These are phyloP conservation scores for Lactarius deliciosus DNA, from an alignment of 768 basidiomycete genomes.

Conservation along the genomic window DNA sequence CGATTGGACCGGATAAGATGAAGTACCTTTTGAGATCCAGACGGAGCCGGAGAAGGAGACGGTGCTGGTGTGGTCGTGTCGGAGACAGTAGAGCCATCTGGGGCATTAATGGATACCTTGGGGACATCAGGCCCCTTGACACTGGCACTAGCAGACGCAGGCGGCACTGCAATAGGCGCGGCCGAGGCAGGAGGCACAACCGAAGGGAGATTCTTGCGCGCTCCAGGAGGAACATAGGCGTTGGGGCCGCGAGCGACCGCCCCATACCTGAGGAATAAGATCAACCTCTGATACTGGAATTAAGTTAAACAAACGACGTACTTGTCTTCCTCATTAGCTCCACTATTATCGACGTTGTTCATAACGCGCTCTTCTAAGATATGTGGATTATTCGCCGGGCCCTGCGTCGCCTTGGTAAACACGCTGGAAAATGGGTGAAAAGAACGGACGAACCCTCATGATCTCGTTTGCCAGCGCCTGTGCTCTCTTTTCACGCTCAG, in stretches of 20 bases:
- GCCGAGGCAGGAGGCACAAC: constrained; percentile 23
- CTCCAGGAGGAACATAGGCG: constrained; percentile 94
- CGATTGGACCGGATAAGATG: background rate
- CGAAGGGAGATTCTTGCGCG: constrained; percentile 50
- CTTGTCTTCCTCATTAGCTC: constrained; percentile 95
- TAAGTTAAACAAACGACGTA: constrained; percentile 39
- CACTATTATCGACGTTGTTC: constrained; percentile 55
- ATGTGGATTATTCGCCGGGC: constrained; percentile 71
- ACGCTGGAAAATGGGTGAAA: constrained; percentile 4
- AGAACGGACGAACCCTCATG: constrained; percentile 57
- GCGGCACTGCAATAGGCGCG: constrained; percentile 29
- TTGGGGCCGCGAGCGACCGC: constrained; percentile 86
- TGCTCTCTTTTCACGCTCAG: constrained; percentile 85
- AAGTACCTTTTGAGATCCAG: constrained; percentile 52
- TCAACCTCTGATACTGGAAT: constrained; percentile 18
- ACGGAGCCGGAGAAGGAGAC: constrained; percentile 64
- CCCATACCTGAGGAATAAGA: constrained; percentile 64
- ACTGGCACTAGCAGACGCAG: constrained; percentile 35
- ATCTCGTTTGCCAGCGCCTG: constrained; percentile 91
- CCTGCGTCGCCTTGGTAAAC: constrained; percentile 40
- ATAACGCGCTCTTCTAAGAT: constrained; percentile 84
- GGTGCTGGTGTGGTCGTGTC: constrained; percentile 44
- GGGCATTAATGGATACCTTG: constrained; percentile 73
- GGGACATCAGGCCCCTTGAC: constrained; percentile 52
- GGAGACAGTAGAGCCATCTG: constrained; percentile 58